These are phyloP conservation scores for Keithomyces neogunnii DNA, from an alignment of 2,329 filamentous ascomycete species.

Conservation along the genomic window DNA sequence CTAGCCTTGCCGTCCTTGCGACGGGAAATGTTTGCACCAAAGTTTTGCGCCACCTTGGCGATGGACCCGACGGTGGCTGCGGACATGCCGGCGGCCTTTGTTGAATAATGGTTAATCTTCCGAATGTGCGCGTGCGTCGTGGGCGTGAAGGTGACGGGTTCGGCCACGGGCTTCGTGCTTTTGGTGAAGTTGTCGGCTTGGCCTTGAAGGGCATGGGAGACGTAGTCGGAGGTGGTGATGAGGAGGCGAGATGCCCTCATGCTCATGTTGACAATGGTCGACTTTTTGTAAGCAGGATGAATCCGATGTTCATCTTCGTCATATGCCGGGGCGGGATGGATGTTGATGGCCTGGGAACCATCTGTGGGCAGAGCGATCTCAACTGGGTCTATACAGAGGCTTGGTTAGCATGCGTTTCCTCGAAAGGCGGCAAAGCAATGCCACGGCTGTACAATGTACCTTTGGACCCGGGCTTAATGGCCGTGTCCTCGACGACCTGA, in stretches of 20 bases:
- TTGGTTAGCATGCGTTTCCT: background rate
- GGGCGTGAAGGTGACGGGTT: constrained; percentile 82
- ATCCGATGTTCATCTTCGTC: constrained; percentile 44
- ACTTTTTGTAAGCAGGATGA: constrained; percentile 88
- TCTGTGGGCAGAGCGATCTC: constrained; percentile 67
- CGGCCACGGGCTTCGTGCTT: constrained; percentile 66
- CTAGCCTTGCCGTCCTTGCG: constrained; percentile 44
- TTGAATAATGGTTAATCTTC: constrained; percentile 81
- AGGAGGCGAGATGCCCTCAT: constrained; percentile 84
- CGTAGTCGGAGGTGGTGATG: constrained; percentile 73
- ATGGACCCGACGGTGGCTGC: constrained; percentile 83
- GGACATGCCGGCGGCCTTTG: constrained; percentile 68
- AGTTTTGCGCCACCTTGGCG: constrained; percentile 76
- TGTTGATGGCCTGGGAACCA: constrained; percentile 53
- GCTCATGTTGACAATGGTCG: constrained; percentile 77
- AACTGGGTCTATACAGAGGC: constrained; percentile 52
- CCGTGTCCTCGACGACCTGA: constrained; percentile 67
- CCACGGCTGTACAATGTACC: constrained; percentile 39
- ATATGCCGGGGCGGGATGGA: constrained; percentile 57
- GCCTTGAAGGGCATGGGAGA: constrained; percentile 68
- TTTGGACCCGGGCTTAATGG: constrained; percentile 80
- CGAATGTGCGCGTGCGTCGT: constrained; percentile 78
- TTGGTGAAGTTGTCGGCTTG: constrained; percentile 75
- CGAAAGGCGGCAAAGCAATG: background rate
- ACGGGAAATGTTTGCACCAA: constrained; percentile 63